Evolutionary conservation across 306 rosid genomes (phyloP), one percentile per base, ranked within the genome.

Genomic region (Ammopiptanthus mongolicus): DNA sequence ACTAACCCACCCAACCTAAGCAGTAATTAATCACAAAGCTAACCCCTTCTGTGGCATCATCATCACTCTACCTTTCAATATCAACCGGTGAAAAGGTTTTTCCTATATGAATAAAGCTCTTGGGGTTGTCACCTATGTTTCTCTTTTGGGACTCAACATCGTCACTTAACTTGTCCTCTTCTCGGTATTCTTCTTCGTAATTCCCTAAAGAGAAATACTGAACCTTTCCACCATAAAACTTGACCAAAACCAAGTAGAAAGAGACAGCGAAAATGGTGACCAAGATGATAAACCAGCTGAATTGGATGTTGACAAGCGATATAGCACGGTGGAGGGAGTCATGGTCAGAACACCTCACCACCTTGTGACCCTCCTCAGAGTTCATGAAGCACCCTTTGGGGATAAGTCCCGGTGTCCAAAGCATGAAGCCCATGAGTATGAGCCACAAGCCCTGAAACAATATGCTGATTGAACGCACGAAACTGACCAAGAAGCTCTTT

Each of bases 381-480:
- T 88, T 67, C 63, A 95, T 63, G 69, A 74, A 79, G 18, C 98
- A 95, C 0, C 96, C 98, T 84, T 90, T 91, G 0, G 90, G 56
- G 0, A 91, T 66, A 11, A 95, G 73, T 1, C 23, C 64, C 0
- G 96, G 97, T 0, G 88, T 95, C 97, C 97, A 95, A 0, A 95
- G 85, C 83, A 85, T 83, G 53, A 87, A 44, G 0, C 98, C 98
- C 93, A 87, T 87, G 28, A 73, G 47, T 0, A 88, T 46, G 3
- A 94, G 77, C 98, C 97, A 94, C 0, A 91, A 1, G 0, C 98
- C 98, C 69, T 90, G 96, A 46, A 87, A 88, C 5, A 74, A 14
- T 41, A 94, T 87, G 34, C 95, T 83, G 0, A 85, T 8, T 0
- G 97, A 91, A 34, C 96, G 84, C 3, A 88, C 85, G 33, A 91